Evolutionary conservation across 305 asterid genomes (phyloP), one percentile per base, ranked within the genome.

Genomic region (Plantago coronopus): DNA sequence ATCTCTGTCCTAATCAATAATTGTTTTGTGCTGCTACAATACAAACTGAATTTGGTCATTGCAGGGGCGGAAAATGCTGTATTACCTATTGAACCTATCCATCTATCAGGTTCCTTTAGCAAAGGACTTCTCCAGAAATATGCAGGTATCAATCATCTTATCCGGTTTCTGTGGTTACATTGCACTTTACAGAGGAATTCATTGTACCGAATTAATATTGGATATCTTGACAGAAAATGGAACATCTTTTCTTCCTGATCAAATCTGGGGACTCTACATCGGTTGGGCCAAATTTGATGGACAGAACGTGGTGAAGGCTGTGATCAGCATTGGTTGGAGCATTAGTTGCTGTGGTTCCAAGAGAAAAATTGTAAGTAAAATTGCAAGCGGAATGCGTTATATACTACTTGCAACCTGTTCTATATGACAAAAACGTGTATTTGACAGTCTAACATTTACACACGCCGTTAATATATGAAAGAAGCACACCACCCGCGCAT

Each of bases 51-150:
- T 66, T 57, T 70, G 48, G 57, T 74, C 61, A 62, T 55, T 77
- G 67, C 88, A 91, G 98, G 83, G 91, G 43, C 81, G 17, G 76
- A 71, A 46, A 69, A 83, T 72, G 75, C 84, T 25, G n/a, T n/a
- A n/a, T 79, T 91, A 74, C 91, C 77, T 3, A 78, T 78, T 45
- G 91, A 90, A 67, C 89, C 96, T n/a, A 74, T 87, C 66, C 73
- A 21, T 78, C 57, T 83, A 25, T 65, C 69, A 4, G 94, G 89
- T 18, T 44, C 68, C 23, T 76, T 77, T 66, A 69, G 74, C 65
- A 65, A 78, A 5, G 90, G 93, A 54, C 71, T 72, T 72, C 77
- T 91, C 66, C 81, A 64, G 66, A 76, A 70, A 59, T 22, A 64
- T 71, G 63, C 81, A 87, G 97, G 97, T 90, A 59, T 59, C 47